These are phyloP conservation scores for Hibiscus mutabilis DNA, from an alignment of 345 rosid genomes.

Conservation along the genomic window DNA sequence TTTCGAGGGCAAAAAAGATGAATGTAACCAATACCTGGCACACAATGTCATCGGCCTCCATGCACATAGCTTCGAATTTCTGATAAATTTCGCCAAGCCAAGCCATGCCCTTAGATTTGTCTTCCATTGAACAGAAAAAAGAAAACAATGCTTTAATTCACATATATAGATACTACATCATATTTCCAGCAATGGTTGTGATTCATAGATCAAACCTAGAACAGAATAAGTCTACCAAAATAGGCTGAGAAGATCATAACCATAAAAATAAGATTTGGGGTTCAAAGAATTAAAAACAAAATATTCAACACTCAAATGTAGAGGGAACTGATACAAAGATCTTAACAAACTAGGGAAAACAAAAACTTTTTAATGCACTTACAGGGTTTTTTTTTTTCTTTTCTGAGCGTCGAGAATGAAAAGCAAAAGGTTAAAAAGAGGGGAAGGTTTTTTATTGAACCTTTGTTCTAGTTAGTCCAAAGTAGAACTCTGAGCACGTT, in stretches of 20 bases:
- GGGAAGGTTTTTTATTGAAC: too few species aligned
- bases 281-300: too few species aligned
- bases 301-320: too few species aligned
- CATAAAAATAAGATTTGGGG: background rate
- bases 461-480: too few species aligned
- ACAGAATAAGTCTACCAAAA: too few species aligned
- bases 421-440: too few species aligned
- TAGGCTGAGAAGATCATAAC: background rate
- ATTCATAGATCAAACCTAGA: background rate
- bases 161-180: background rate
- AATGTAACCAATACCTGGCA: conserved; percentile 19
- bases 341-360: too few species aligned
- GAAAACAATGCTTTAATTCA: background rate
- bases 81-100: conserved; percentile 23
- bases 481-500: too few species aligned
- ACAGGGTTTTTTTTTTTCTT: too few species aligned
- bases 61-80: conserved; percentile 27
- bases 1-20: background rate
- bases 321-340: too few species aligned
- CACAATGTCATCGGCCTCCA: conserved; percentile 21
- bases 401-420: too few species aligned
- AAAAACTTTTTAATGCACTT: too few species aligned
- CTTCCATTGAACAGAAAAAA: conserved; percentile 14
- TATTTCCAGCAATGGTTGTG: background rate
- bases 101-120: conserved; percentile 8